Base-by-base conservation (phyloP, 768 basidiomycete genomes). In the Kwoniella sp. region DNA sequence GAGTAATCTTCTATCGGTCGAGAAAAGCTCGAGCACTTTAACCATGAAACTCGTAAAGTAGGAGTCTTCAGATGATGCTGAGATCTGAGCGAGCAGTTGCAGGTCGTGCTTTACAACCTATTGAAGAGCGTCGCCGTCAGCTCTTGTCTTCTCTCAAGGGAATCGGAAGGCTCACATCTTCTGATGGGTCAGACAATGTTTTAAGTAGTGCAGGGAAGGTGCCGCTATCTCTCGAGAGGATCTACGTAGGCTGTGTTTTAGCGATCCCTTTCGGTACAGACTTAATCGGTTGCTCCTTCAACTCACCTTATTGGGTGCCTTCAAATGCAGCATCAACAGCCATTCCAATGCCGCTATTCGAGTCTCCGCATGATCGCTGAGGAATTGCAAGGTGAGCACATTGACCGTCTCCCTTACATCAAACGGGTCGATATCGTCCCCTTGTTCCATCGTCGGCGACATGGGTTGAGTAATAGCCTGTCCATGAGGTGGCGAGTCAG, bases 291-390 rank as follows among this genome's bases (percentile, higher is more conserved):
- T n/a, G n/a, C n/a, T n/a, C n/a, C n/a, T n/a, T n/a, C n/a, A n/a
- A n/a, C 74, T 50, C 65, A 90, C 93, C 86, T 95, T 95, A 81
- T 89, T 91, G 0, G 96, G 96, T 13, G 93, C 92, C 75, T 98
- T 97, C 78, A 94, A 90, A 80, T 99, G 96, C 55, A 99, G 82
- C 96, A 99, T 99, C 60, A 96, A 88, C 40, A 99, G 83, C 96
- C 96, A 99, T 80, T 95, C 94, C 71, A 99, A 79, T 1, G 95
- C 93, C 26, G 93, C 92, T 5, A 98, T 91, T 53, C 94, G 83
- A 0, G 96, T 98, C 75, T 97, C 93, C 77, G 96, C 95, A 70
- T 91, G 92, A 80, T 99, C 95, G 79, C 90, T 93, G 80, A 97
- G 76, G 77, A 99, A 94, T 70, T 96, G 93, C 54, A 96, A 83